Percentiles rank a stretch among this genome's conserved stretches.
Conservation (phyloP, 768 basidiomycete genomes). For the Tricholoma matsutake region DNA sequence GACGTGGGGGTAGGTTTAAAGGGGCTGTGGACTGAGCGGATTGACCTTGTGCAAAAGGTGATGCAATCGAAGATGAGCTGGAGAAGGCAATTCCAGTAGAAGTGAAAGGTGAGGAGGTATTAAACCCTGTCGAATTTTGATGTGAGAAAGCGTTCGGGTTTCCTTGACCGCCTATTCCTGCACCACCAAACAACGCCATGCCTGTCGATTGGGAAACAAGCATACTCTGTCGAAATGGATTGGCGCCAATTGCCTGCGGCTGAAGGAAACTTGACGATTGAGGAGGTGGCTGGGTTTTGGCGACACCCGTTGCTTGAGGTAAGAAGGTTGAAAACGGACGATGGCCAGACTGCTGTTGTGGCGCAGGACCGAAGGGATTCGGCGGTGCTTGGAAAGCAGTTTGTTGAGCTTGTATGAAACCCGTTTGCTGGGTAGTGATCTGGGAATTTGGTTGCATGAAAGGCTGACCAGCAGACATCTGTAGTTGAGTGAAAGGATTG, state of each 20-base stretch:
- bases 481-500: constrained; percentile 77
- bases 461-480: constrained; percentile 49
- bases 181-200: constrained; percentile 41
- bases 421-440: constrained; percentile 54
- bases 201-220: constrained; percentile 64
- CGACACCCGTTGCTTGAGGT: constrained; percentile 49
- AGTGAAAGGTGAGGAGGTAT: constrained; percentile 9
- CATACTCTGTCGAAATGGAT: constrained; percentile 85
- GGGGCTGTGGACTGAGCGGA: constrained; percentile 13
- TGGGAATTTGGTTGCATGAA: constrained; percentile 27
- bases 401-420: constrained; percentile 51
- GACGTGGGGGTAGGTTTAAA: constrained; percentile 48
- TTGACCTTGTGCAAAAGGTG: constrained; percentile 18
- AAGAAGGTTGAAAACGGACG: constrained; percentile 54
- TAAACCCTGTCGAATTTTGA: constrained; percentile 3
- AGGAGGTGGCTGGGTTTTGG: constrained; percentile 16
- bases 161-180: constrained; percentile 20
- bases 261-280: constrained; percentile 28
- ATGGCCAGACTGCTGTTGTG: constrained; percentile 42
- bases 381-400: constrained; percentile 37
- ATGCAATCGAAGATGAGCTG: constrained; percentile 16
- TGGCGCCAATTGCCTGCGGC: constrained; percentile 62
- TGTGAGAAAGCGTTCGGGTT: constrained; percentile 14
- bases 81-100: constrained; percentile 19
- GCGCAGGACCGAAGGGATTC: constrained; percentile 45